phyloP scores from a whole-genome alignment of 805 yeast genomes.

The Metahyphopichia silvanorum region DNA sequence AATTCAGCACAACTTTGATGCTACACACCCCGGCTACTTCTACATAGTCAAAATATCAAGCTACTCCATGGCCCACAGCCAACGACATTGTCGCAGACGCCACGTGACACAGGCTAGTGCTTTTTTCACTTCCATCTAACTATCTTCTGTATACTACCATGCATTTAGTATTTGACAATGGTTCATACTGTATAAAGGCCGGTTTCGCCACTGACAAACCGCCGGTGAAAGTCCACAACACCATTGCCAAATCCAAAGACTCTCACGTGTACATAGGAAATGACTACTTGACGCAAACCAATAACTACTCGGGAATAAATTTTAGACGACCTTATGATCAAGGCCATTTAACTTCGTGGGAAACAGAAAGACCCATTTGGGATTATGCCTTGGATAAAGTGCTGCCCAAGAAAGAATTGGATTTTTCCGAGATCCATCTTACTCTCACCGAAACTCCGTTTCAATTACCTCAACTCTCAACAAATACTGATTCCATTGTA shows the following conservation, averaged over 20 bases:
- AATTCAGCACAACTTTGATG: no score
- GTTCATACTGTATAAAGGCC: conserved; percentile 75
- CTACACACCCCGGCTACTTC: no score
- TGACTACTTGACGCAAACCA: conserved; percentile 59
- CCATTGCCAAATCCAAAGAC: conserved; percentile 72
- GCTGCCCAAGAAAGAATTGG: conserved; percentile 11
- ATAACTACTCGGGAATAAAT: conserved; percentile 70
- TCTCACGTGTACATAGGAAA: conserved; percentile 67
- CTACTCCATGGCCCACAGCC: no score
- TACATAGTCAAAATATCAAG: no score
- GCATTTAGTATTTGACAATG: conserved; percentile 77
- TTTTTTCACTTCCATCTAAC: no score
- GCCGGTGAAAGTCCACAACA: conserved; percentile 61
- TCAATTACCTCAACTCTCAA: conserved; percentile 76
- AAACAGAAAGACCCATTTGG: conserved; percentile 84
- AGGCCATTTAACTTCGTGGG: conserved; percentile 92
- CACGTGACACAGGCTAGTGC: no score
- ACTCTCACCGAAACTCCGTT: conserved; percentile 79
- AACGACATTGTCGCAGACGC: no score
- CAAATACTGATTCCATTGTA: conserved; percentile 83
- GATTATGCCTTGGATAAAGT: conserved; percentile 59
- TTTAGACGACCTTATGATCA: conserved; percentile 82
- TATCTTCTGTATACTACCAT: no score
- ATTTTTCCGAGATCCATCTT: conserved; percentile 42
- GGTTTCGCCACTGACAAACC: conserved; percentile 21